These are phyloP conservation scores for Periconia macrospinosa DNA, from an alignment of 2,329 filamentous ascomycete genomes.

Conservation along the genomic window DNA sequence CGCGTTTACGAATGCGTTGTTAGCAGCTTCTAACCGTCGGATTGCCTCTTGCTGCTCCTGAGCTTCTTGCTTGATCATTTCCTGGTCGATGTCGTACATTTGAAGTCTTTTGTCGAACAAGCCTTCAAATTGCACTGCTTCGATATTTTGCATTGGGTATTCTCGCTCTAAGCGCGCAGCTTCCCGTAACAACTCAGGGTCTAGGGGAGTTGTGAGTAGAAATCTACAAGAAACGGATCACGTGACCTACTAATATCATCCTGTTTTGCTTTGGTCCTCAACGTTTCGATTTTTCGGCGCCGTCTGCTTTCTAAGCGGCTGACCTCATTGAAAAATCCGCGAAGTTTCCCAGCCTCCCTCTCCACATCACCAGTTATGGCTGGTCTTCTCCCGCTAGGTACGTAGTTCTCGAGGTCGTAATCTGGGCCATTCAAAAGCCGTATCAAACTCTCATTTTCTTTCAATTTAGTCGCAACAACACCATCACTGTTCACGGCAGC, in stretches of 20 bases:
- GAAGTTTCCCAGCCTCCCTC: conserved; percentile 73
- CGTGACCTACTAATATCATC: conserved; percentile 75
- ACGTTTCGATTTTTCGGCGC: conserved; percentile 74
- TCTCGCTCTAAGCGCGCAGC: conserved; percentile 82
- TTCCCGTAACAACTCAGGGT: conserved; percentile 79
- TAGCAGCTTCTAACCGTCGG: conserved; percentile 71
- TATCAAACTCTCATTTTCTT: conserved; percentile 73
- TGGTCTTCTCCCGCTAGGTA: conserved; percentile 80
- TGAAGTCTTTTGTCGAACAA: conserved; percentile 84
- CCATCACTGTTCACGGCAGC: conserved; percentile 68
- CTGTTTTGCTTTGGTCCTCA: conserved; percentile 76
- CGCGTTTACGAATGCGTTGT: conserved; percentile 75
- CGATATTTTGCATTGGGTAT: conserved; percentile 81
- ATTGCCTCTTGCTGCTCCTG: conserved; percentile 75
- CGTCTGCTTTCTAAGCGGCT: conserved; percentile 79
- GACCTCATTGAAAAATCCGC: conserved; percentile 82
- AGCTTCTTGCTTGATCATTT: conserved; percentile 69
- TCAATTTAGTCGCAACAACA: conserved; percentile 76
- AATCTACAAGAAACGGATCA: conserved; percentile 2
- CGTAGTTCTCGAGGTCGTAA: conserved; percentile 80
- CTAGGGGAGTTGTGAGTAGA: conserved; percentile 41
- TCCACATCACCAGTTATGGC: conserved; percentile 81
- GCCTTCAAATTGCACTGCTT: conserved; percentile 86
- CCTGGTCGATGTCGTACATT: conserved; percentile 77
- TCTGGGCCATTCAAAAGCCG: conserved; percentile 77